Evolutionary conservation across 164 flowering plant genomes (phyloP), one percentile per base, ranked within the genome.

Genomic region (Protea cynaroides): DNA sequence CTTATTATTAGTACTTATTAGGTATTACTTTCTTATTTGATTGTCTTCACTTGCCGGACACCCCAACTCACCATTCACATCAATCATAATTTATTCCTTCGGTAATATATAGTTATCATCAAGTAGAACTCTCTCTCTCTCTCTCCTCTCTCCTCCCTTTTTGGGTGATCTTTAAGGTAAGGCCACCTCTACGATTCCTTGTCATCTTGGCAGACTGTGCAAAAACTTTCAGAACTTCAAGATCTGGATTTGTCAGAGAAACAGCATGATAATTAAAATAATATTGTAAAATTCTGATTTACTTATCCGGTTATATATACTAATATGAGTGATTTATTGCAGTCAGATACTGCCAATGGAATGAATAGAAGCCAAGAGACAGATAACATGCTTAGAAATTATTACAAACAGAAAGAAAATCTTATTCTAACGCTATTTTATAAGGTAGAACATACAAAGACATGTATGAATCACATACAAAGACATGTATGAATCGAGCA

Each of bases 401-500:
- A n/a, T 19, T 21, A 1, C 17, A 52, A 53, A 40, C 12, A 15
- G 24, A 37, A 38, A 22, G 21, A 46, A 46, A 24, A 46, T 17
- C 1, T 53, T 57, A 19, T 9, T 63, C 72, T 59, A 36, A 24
- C 54, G 38, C 46, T 64, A 58, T 65, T 62, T 44, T 49, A n/a
- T n/a, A n/a, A 56, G 47, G 53, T 63, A 58, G 4, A 64, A 58
- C 56, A 67, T 56, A 66, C 57, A 66, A 40, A 25, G 53, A 65
- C 59, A 63, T 64, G 66, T 60, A 61, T 3, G 64, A 68, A 61
- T 70, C 61, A 58, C 56, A 67, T 56, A 66, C 57, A 66, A 40
- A 25, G 53, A 65, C 59, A 63, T 64, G 66, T 60, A 61, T 3
- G 64, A 68, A 61, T 70, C 61, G 38, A 63, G 49, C 53, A 34